Conservation (phyloP, 768 basidiomycete species). For the Lactifluus piperatus region DNA sequence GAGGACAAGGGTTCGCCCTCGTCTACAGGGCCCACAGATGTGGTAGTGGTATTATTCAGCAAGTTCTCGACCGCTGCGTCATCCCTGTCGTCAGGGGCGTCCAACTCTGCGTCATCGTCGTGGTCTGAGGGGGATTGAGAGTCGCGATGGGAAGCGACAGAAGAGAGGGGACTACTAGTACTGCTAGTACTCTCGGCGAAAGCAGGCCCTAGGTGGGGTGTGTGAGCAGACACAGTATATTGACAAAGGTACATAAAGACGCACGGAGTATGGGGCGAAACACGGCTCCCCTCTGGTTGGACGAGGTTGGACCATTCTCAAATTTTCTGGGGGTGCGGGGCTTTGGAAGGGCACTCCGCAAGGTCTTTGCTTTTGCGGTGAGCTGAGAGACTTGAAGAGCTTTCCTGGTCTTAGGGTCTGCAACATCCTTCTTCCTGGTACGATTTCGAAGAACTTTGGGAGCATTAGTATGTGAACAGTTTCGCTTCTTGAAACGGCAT, state of each 20-base stretch:
- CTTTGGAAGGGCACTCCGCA: not conserved
- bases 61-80: slow-evolving; percentile 17
- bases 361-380: not conserved
- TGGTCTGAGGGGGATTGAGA: not conserved
- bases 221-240: not conserved
- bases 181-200: not conserved
- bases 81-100: slow-evolving; percentile 8
- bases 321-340: not conserved
- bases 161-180: slow-evolving; percentile 11
- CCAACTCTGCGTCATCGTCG: not conserved
- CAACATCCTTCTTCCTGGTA: not conserved
- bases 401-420: not conserved
- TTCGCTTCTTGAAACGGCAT: slow-evolving; percentile 8
- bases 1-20: slow-evolving; percentile 9
- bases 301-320: not conserved
- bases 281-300: not conserved
- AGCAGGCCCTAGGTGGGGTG: not conserved
- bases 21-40: not conserved
- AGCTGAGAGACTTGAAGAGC: not conserved
- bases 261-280: not conserved
- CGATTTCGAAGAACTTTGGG: not conserved
- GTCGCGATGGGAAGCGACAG: not conserved
- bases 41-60: not conserved
- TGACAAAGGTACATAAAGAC: not conserved
- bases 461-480: not conserved